These are phyloP conservation scores for Glycine soja DNA, from an alignment of 306 rosid genomes.

Conservation along the genomic window DNA sequence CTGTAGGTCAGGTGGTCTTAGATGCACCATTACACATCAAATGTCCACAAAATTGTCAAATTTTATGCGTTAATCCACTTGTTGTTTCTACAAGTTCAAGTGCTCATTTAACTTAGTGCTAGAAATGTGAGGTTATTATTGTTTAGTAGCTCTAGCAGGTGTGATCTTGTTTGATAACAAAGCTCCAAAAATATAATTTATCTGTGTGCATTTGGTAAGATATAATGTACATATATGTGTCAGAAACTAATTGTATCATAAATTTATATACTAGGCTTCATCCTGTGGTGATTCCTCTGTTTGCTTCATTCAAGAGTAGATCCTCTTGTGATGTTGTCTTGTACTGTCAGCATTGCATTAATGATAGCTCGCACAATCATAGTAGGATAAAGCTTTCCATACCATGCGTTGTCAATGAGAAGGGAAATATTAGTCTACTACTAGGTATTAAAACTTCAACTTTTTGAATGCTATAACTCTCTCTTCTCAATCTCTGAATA, in stretches of 20 bases:
- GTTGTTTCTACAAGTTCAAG: conserved; percentile 69
- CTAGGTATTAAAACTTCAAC: neutral
- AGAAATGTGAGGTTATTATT: too few species aligned
- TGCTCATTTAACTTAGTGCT: conserved; percentile 36
- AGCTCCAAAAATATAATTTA: neutral
- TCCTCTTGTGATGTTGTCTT: neutral
- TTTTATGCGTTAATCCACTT: conserved; percentile 77
- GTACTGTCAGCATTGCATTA: neutral
- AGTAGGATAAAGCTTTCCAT: too few species aligned
- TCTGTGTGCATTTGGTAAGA: neutral
- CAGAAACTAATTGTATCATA: neutral
- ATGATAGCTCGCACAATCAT: neutral
- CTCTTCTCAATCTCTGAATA: neutral
- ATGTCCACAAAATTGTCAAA: conserved; percentile 61
- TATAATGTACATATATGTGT: neutral
- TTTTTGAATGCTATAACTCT: neutral
- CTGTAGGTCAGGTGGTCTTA: conserved; percentile 79
- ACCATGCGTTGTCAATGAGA: too few species aligned
- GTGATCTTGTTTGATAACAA: neutral
- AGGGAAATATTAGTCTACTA: too few species aligned
- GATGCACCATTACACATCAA: conserved; percentile 70
- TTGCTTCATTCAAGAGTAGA: conserved; percentile 9
- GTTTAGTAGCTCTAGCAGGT: neutral
- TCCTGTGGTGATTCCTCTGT: neutral
- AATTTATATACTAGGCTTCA: neutral